Percentiles rank a stretch among this genome's conserved stretches.
Conservation (phyloP, 495 filamentous ascomycete species). For the Copromyces sp. region DNA sequence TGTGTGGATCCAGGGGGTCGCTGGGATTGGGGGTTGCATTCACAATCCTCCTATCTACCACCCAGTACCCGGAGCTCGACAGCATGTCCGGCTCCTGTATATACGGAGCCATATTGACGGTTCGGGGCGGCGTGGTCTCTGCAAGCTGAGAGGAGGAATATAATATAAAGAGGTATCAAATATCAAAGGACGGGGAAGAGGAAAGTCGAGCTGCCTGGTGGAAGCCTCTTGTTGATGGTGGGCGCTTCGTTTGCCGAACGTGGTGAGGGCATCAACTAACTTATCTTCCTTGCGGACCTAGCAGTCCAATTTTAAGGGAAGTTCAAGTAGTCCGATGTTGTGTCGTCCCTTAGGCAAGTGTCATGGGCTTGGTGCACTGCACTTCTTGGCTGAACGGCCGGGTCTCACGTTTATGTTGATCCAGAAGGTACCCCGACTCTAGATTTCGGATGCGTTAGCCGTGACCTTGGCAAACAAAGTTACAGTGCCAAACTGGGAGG, state of each 20-base stretch:
- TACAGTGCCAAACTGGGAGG: neutral
- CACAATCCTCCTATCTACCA: neutral
- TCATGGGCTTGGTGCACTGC: neutral
- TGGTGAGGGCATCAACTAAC: neutral
- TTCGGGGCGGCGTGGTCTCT: neutral
- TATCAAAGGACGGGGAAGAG: neutral
- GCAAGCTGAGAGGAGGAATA: neutral
- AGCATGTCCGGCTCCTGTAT: neutral
- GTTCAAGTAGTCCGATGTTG: neutral
- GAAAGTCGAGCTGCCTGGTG: neutral
- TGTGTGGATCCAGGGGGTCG: neutral
- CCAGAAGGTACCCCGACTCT: neutral
- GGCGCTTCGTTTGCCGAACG: neutral
- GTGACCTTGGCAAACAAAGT: neutral
- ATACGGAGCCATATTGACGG: neutral
- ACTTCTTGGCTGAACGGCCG: neutral
- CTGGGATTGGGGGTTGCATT: neutral
- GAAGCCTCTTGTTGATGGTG: neutral
- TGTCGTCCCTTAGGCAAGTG: neutral
- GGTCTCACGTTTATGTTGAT: neutral
- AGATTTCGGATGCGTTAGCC: neutral
- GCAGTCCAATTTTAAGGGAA: neutral
- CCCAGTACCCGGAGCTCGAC: neutral
- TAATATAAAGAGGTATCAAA: neutral
- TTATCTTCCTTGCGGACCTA: neutral